Base-by-base conservation (phyloP, 306 rosid genomes). In the Albizia julibrissin region DNA sequence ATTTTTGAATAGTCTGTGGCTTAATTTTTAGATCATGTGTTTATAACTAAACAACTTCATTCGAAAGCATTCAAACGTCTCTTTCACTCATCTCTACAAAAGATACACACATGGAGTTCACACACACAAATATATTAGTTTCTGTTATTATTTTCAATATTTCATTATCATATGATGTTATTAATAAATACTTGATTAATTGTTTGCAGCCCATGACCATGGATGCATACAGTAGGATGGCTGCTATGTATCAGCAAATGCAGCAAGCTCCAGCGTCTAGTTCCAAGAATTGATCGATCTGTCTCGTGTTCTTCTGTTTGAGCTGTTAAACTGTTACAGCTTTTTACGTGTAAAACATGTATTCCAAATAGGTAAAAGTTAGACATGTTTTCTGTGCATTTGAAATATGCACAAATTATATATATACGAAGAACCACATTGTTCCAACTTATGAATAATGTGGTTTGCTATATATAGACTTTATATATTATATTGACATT, bases 201-300 rank as follows among this genome's bases (percentile, higher is more conserved):
- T 40, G 0, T 59, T 44, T 87, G 91, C 90, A 95, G 99, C 91
- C 99, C 3, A 87, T 89, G 92, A 89, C 71, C 12, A 81, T 91
- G 90, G 99, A 95, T 58, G 91, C 93, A 10, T 92, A 90, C 81
- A 87, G 88, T 72, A 87, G 92, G 87, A 87, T 95, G 83, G 92
- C 91, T 5, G 92, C 93, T 37, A 86, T 91, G 89, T 93, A 89
- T 83, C 98, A 93, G 10, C 99, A 93, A 76, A 69, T 92, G 73
- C 94, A 92, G 21, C 96, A 90, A 80, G 90, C 86, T 61, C 87
- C 91, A 10, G 82, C 86, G 75, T 78, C 92, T 14, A 88, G 78
- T 69, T 86, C 97, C 22, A 95, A 92, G 88, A 86, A 72, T 80
- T 93, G 88, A 91, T 77, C 64, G 40, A 37, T 43, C 9, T 34